Conservation (phyloP, 1,284 basidiomycete genomes). For the Rhodotorula sp. region DNA sequence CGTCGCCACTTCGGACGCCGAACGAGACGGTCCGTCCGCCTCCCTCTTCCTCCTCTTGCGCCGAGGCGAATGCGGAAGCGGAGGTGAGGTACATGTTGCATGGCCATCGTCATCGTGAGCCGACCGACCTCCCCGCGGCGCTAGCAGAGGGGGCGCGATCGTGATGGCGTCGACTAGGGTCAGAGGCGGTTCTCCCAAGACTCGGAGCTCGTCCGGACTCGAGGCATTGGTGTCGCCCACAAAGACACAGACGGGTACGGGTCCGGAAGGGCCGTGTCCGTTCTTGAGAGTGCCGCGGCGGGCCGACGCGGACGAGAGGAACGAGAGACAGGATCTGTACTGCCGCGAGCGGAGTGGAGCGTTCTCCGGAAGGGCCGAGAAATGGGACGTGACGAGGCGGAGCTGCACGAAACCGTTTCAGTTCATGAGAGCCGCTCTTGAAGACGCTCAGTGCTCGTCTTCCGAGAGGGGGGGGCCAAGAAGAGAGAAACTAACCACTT, state of each 20-base stretch:
- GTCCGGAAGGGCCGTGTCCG: too few species aligned
- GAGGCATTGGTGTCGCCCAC: slow-evolving; percentile 34
- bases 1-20: too few species aligned
- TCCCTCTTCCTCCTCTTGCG: too few species aligned
- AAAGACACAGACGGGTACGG: slow-evolving; percentile 7
- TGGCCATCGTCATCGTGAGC: too few species aligned
- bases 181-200: not conserved
- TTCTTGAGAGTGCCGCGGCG: not conserved
- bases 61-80: not conserved
- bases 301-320: not conserved
- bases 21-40: too few species aligned
- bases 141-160: not conserved
- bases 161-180: slow-evolving; percentile 5
- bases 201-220: slow-evolving; percentile 8
- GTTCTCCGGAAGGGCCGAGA: slow-evolving; percentile 28
- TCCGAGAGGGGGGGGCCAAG: too few species aligned
- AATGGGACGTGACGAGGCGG: slow-evolving; percentile 33
- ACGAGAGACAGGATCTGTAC: slow-evolving; percentile 8
- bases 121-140: not conserved
- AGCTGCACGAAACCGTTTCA: slow-evolving; percentile 2
- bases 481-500: slow-evolving; percentile 7
- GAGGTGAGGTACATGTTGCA: too few species aligned
- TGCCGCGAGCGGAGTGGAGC: slow-evolving; percentile 15
- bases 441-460: too few species aligned
- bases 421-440: too few species aligned